Evolutionary conservation across 163 green algal species (phyloP), one percentile per base, ranked within the genome.

Genomic region (Prototheca cutis): DNA sequence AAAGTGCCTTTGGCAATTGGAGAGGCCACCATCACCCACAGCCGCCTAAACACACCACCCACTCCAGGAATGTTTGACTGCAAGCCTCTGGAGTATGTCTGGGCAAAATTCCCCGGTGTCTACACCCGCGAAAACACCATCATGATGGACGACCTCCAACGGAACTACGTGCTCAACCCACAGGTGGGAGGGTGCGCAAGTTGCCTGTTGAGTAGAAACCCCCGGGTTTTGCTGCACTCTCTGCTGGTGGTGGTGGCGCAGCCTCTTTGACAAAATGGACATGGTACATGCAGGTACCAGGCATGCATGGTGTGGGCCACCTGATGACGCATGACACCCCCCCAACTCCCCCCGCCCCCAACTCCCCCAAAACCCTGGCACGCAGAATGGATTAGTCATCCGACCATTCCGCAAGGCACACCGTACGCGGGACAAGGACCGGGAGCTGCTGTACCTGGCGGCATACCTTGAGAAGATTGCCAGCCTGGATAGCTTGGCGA

Each of bases 161-260:
- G 89, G 31, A 98, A 98, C 70, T 98, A 90, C 60, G 77, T 97
- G 3, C 89, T 96, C 77, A 98, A 98, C 70, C 82, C 82, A 59
- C 80, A 89, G 74, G 52, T 52, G 19, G n/a, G n/a, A n/a, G n/a
- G n/a, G n/a, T n/a, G n/a, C n/a, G n/a, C n/a, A n/a, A n/a, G n/a
- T n/a, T n/a, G n/a, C n/a, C n/a, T n/a, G n/a, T n/a, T n/a, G n/a
- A n/a, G n/a, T n/a, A n/a, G n/a, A n/a, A n/a, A n/a, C n/a, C n/a
- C n/a, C n/a, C n/a, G n/a, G n/a, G n/a, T n/a, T n/a, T n/a, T n/a
- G n/a, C n/a, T n/a, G n/a, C n/a, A n/a, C n/a, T n/a, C n/a, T n/a
- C n/a, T n/a, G n/a, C n/a, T n/a, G n/a, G n/a, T n/a, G n/a, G n/a
- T n/a, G n/a, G n/a, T n/a, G n/a, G n/a, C n/a, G n/a, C n/a, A n/a